These are phyloP conservation scores for Colletotrichum aenigma DNA, from an alignment of 2,329 filamentous ascomycete species.

Conservation along the genomic window DNA sequence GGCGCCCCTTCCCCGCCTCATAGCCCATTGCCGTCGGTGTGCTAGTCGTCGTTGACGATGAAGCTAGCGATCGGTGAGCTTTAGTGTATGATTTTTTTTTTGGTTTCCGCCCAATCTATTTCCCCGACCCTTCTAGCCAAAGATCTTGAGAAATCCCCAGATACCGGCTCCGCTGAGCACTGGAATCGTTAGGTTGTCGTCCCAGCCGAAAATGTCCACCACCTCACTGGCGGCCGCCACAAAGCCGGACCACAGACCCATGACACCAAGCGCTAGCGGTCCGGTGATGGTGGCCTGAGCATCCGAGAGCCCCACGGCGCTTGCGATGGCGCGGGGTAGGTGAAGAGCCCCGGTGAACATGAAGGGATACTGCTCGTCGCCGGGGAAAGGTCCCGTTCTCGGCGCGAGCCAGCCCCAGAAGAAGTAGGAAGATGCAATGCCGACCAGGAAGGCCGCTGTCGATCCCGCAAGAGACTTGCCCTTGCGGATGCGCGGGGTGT, in stretches of 20 bases:
- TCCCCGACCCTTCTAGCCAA: conserved; percentile 56
- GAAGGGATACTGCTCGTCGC: conserved; percentile 72
- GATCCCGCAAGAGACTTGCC: conserved; percentile 94
- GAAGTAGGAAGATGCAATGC: conserved; percentile 78
- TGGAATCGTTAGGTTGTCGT: conserved; percentile 97
- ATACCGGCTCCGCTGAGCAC: conserved; percentile 87
- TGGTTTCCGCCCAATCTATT: background rate
- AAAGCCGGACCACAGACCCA: conserved; percentile 89
- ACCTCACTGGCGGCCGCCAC: conserved; percentile 89
- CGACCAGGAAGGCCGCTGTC: conserved; percentile 80
- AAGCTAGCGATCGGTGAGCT: conserved; percentile 6
- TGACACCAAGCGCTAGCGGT: conserved; percentile 72
- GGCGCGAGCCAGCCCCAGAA: conserved; percentile 92
- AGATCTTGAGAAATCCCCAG: conserved; percentile 89
- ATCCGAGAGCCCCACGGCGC: conserved; percentile 64
- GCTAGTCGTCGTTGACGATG: background rate
- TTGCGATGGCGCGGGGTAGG: conserved; percentile 66
- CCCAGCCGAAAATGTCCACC: conserved; percentile 89
- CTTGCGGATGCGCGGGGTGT: conserved; percentile 82
- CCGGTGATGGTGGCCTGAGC: conserved; percentile 70
- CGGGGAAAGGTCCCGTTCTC: conserved; percentile 66
- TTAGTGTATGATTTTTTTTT: background rate
- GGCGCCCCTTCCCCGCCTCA: conserved; percentile 5
- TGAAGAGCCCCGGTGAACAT: conserved; percentile 81
- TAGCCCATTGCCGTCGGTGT: background rate